Percentiles rank a stretch among this genome's conserved stretches.
Evolutionary conservation across 495 filamentous ascomycete species (phyloP).

Genomic region (Aspergillus cavernicola): DNA sequence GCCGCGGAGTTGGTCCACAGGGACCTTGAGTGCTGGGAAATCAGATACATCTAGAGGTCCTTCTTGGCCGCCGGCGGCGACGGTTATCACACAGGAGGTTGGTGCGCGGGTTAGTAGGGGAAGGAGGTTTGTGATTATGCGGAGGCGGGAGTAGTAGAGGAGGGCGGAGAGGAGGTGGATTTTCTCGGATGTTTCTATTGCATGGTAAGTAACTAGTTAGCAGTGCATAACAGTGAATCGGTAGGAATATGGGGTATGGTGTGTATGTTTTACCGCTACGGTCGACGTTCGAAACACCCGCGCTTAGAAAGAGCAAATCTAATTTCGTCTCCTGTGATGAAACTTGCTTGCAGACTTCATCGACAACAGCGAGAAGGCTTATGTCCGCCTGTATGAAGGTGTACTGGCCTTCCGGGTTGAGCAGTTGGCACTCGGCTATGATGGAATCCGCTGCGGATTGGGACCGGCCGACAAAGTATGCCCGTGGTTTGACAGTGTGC

Average conservation of each 20-base stretch:
- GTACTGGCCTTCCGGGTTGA: conserved; percentile 30
- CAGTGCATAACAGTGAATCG: no score
- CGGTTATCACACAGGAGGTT: conserved; percentile 51
- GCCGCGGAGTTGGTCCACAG: conserved; percentile 21
- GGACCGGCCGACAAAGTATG: conserved; percentile 43
- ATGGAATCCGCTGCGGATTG: conserved; percentile 42
- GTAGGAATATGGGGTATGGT: not conserved
- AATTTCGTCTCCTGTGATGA: conserved; percentile 47
- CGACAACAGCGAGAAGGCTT: conserved; percentile 53
- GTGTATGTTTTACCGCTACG: not conserved
- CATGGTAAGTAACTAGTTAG: not conserved
- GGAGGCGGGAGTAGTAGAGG: conserved; percentile 56
- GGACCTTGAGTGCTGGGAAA: conserved; percentile 26
- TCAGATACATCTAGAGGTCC: conserved; percentile 46
- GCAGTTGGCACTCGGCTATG: conserved; percentile 33
- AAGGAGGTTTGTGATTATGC: conserved; percentile 59
- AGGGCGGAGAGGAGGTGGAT: conserved; percentile 49
- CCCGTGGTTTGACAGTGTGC: conserved; percentile 32
- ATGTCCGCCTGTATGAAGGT: conserved; percentile 55
- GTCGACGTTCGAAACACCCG: not conserved
- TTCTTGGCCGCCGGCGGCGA: conserved; percentile 51
- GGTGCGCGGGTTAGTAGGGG: conserved; percentile 48
- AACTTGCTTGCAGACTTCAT: conserved; percentile 55
- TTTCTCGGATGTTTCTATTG: conserved; percentile 53
- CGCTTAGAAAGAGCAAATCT: conserved; percentile 54